Evolutionary conservation across 2,329 filamentous ascomycete genomes (phyloP).

Genomic region (Arthrocladium fulminans): DNA sequence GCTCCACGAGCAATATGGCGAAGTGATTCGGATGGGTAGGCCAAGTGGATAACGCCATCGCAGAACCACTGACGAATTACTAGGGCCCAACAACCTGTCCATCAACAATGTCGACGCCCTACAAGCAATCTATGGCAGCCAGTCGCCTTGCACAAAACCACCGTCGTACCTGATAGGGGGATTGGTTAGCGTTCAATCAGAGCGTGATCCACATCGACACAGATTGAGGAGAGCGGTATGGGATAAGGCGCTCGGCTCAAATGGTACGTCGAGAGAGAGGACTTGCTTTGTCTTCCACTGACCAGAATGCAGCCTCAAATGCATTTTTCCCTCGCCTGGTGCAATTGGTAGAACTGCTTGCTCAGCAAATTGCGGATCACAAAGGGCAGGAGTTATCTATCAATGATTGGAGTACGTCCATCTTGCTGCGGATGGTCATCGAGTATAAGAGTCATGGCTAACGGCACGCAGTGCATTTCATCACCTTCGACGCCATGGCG

Average conservation of each 20-base stretch:
- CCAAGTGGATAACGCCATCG: background rate
- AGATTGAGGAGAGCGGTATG: background rate
- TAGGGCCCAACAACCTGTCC: conserved; percentile 15
- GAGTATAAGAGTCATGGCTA: background rate
- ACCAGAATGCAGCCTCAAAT: background rate
- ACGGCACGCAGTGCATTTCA: background rate
- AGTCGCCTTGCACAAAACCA: conserved; percentile 34
- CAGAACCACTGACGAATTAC: background rate
- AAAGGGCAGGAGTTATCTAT: background rate
- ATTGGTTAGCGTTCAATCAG: conserved; percentile 1
- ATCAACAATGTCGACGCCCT: conserved; percentile 23
- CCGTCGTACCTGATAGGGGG: conserved; percentile 32
- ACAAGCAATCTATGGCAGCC: conserved; percentile 31
- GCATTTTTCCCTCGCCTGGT: conserved; percentile 5
- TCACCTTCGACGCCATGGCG: conserved; percentile 8
- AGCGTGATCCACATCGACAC: conserved; percentile 4
- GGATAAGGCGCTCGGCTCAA: conserved; percentile 4
- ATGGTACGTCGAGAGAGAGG: background rate
- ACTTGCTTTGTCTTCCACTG: background rate
- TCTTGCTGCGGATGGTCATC: background rate
- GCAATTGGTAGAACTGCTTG: background rate
- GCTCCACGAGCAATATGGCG: conserved; percentile 27
- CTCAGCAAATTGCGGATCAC: background rate
- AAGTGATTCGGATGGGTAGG: conserved; percentile 8
- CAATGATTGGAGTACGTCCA: conserved; percentile 3